phyloP scores from a whole-genome alignment of 768 basidiomycete species.

The Lactifluus piperatus region DNA sequence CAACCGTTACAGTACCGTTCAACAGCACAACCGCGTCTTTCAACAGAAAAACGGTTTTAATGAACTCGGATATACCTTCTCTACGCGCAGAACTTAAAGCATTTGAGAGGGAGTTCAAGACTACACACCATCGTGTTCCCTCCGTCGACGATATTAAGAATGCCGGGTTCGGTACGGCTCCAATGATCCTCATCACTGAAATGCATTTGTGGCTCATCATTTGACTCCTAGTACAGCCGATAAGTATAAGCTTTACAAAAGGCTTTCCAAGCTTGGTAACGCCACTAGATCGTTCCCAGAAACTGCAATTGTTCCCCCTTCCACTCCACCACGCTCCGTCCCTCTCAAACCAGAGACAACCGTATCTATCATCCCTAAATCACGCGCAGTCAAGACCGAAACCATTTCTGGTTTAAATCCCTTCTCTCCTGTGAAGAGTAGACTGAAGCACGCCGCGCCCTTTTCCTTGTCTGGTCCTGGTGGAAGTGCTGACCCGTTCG shows the following conservation, averaged over 20 bases:
- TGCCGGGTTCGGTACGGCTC: slow-evolving; percentile 50
- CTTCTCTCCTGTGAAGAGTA: slow-evolving; percentile 71
- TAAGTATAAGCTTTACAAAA: slow-evolving; percentile 80
- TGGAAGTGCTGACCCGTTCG: slow-evolving; percentile 39
- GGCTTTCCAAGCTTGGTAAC: slow-evolving; percentile 43
- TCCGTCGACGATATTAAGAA: slow-evolving; percentile 63
- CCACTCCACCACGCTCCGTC: slow-evolving; percentile 29
- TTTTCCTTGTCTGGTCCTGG: slow-evolving; percentile 26
- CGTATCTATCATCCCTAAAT: slow-evolving; percentile 36
- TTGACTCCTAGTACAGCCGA: slow-evolving; percentile 39
- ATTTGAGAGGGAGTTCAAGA: slow-evolving; percentile 67
- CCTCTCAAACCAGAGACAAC: slow-evolving; percentile 25
- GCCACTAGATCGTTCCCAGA: slow-evolving; percentile 33
- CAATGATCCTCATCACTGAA: background rate
- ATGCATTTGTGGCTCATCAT: slow-evolving; percentile 14
- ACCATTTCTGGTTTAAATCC: slow-evolving; percentile 58
- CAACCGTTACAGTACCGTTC: no score
- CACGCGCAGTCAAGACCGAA: slow-evolving; percentile 45
- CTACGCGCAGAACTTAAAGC: slow-evolving; percentile 64
- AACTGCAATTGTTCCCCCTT: slow-evolving; percentile 26
- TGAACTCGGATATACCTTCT: slow-evolving; percentile 29
- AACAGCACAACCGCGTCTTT: slow-evolving; percentile 15
- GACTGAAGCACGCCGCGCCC: slow-evolving; percentile 26
- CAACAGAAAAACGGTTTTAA: slow-evolving; percentile 18
- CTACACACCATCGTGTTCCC: slow-evolving; percentile 46